phyloP scores from a whole-genome alignment of 345 rosid genomes.

The Cardamine occulta region DNA sequence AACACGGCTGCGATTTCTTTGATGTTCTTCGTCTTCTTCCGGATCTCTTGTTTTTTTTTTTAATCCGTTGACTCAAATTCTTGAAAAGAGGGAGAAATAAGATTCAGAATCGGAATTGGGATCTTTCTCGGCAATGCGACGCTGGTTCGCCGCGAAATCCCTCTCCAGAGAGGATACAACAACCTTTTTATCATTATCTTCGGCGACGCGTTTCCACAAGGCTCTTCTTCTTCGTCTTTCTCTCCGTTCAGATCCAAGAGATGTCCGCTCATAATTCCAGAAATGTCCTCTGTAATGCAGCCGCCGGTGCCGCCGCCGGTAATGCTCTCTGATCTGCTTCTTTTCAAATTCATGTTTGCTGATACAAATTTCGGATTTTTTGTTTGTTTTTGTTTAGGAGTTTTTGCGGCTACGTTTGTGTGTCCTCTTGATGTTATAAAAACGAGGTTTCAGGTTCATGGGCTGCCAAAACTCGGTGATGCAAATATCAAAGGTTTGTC shows the following conservation, averaged over 20 bases:
- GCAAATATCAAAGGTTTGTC: conserved; percentile 55
- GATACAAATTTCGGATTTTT: neutral
- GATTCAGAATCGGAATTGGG: conserved; percentile 1
- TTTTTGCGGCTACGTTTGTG: conserved; percentile 85
- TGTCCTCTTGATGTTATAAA: conserved; percentile 92
- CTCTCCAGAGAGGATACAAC: conserved; percentile 69
- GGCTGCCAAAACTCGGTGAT: conserved; percentile 57
- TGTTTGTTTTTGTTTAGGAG: conserved; percentile 54
- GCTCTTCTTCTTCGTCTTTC: conserved; percentile 29
- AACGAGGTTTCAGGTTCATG: conserved; percentile 93
- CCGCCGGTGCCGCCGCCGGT: conserved; percentile 95
- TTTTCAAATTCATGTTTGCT: neutral
- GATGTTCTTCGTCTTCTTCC: conserved; percentile 27
- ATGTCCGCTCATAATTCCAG: conserved; percentile 62
- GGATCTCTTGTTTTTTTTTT: conserved; percentile 6
- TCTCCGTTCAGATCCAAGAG: conserved; percentile 28
- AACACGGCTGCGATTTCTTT: conserved; percentile 18
- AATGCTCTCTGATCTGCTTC: conserved; percentile 2
- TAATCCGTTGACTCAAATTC: conserved; percentile 8
- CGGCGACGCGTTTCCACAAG: conserved; percentile 23
- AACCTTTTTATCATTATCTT: conserved; percentile 33
- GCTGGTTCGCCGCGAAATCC: conserved; percentile 61
- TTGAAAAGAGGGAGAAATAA: neutral
- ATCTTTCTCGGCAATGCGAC: conserved; percentile 71
- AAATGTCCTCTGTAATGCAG: conserved; percentile 81